Base-by-base conservation (phyloP, 305 asterid species). In the Fraxinus greggii region DNA sequence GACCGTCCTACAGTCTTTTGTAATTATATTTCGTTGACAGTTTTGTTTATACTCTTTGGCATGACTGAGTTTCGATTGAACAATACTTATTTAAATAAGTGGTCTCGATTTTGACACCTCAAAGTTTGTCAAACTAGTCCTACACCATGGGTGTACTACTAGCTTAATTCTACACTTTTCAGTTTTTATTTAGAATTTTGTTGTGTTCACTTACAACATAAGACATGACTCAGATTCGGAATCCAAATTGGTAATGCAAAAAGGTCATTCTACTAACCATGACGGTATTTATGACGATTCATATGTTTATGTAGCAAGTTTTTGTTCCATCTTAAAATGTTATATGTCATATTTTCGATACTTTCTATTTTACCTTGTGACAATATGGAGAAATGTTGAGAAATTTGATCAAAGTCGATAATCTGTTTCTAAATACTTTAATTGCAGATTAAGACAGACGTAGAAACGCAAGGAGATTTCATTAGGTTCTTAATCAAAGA, bases 381-480 rank as follows among this genome's bases (percentile, higher is more conserved):
- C 51, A 40, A 40, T 40, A 10, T 40, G 51, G 0, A 40, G 51
- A 40, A 40, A 40, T 2, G 65, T 42, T 84, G 36, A 12, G 45
- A 45, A 63, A 42, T 75, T 80, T 13, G n/a, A 24, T 54, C 21
- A 45, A 12, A 36, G 33, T 77, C 76, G 5, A 8, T 79, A 6
- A 31, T 54, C 76, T 65, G 75, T n/a, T 48, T 77, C 72, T 85
- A 67, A 7, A 36, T 42, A n/a, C 40, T 74, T 81, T 82, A 79
- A 84, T 82, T 84, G 40, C 97, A 96, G 98, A 96, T 96, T 80
- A 96, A 96, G 88, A 94, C 92, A 29, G 99, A 96, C 77, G 93
- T 96, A 75, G 98, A 95, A 88, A 91, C 92, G 40, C 99, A 95
- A 85, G 99, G 99, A 35, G 99, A 95, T 90, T 93, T 96, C 86